Conservation (phyloP, 352 stramenopile species). For the Albugo candida region DNA sequence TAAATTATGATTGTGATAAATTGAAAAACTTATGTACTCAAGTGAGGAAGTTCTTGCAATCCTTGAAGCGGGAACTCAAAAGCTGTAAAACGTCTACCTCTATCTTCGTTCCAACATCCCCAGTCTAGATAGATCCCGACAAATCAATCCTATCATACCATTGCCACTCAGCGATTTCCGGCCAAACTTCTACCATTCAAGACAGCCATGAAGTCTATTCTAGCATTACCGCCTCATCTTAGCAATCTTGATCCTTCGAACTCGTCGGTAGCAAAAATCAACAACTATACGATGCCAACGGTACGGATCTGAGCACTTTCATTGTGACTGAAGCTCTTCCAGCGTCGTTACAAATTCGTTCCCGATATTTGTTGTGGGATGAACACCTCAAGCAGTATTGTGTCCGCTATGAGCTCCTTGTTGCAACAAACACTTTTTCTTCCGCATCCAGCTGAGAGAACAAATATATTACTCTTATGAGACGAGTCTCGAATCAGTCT, state of each 20-base stretch:
- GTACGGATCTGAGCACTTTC: constrained; percentile 7
- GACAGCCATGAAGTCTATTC: not conserved
- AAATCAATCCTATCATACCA: constrained; percentile 6
- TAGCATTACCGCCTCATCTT: no score
- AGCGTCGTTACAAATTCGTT: no score
- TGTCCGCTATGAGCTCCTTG: no score
- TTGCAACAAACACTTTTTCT: no score
- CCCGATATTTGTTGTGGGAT: no score
- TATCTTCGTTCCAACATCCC: constrained; percentile 8
- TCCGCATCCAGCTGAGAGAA: no score
- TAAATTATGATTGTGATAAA: not conserved
- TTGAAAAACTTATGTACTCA: not conserved
- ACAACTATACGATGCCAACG: not conserved
- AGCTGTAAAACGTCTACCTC: not conserved
- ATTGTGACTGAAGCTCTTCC: no score
- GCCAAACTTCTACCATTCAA: not conserved
- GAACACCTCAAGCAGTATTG: no score
- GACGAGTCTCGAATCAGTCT: no score
- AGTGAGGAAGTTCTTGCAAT: not conserved
- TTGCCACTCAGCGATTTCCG: constrained; percentile 3
- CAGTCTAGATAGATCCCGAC: not conserved
- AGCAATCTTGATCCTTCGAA: constrained; percentile 5
- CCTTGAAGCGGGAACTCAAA: not conserved
- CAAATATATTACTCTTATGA: no score
- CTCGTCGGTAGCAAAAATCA: constrained; percentile 1